Evolutionary conservation across 257 asterid genomes (phyloP), one percentile per base, ranked within the genome.

Genomic region (Haberlea rhodopensis): DNA sequence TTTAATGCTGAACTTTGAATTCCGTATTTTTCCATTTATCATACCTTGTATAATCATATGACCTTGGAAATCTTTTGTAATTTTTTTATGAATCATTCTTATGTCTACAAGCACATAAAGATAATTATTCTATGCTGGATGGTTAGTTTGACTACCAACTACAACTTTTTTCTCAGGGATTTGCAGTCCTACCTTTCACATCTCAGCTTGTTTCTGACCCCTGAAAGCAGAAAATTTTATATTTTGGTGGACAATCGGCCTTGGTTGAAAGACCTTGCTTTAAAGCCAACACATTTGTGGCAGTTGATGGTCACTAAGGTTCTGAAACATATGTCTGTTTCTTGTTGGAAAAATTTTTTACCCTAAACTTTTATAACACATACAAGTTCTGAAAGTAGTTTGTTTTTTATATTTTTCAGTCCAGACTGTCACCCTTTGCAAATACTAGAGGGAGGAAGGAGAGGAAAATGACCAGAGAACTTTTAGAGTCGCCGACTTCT

Each of bases 251-350:
- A 94, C 75, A 94, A 94, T 62, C 80, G 86, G 68, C 99, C 99
- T 46, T 94, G 97, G 99, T 71, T 94, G 75, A 70, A 85, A 69
- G 97, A 90, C 75, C 91, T 83, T 21, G 90, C 71, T 46, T 84
- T 95, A 34, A 78, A 87, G 57, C 82, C 96, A 28, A 84, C 97
- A 8, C 97, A 94, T 69, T 79, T 87, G 67, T 90, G 97, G 99
- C 97, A 90, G 75, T 73, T 94, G 75, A 86, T 94, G 97, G 99
- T 94, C 66, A 94, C 95, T 51, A 90, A 94, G 97, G 99, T 94
- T 74, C 71, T 79, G 34, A 74, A 55, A 51, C 28, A 25, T 57
- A 54, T 80, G 32, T 45, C 54, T 40, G 25, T 8, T 37, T 56
- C 72, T 53, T 52, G 27, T 60, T 68, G 45, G 62, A 51, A 21